Conservation (phyloP, 1,284 basidiomycete genomes). For the Irpex sp. region DNA sequence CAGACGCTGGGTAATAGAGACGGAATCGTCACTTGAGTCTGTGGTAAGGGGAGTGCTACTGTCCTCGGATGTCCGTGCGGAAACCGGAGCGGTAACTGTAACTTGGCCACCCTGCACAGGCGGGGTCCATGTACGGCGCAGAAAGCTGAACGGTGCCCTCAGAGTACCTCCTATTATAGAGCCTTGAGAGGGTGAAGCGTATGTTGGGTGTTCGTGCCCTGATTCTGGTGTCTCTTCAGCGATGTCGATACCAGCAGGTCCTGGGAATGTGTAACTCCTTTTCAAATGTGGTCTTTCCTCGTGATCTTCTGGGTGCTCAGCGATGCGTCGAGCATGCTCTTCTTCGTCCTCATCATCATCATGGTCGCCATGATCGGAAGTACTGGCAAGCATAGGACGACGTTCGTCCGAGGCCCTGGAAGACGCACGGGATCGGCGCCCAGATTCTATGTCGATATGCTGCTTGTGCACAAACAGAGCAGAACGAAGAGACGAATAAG, state of each 20-base stretch:
- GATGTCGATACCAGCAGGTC: neutral
- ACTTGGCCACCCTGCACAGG: neutral
- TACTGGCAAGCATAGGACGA: slow-evolving; percentile 4
- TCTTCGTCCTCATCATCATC: slow-evolving; percentile 10
- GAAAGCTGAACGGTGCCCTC: neutral
- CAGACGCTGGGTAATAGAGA: neutral
- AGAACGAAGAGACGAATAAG: neutral
- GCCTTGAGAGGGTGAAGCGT: neutral
- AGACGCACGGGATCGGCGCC: neutral
- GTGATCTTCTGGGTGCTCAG: neutral
- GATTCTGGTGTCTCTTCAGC: neutral
- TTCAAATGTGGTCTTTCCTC: neutral
- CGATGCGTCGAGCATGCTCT: neutral
- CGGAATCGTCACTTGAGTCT: slow-evolving; percentile 9
- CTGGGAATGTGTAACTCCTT: neutral
- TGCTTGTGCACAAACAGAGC: neutral
- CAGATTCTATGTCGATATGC: slow-evolving; percentile 2
- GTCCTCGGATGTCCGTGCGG: slow-evolving; percentile 8
- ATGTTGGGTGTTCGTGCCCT: neutral
- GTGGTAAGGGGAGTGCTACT: slow-evolving; percentile 10
- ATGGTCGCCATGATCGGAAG: slow-evolving; percentile 7
- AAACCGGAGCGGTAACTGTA: neutral
- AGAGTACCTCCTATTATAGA: neutral
- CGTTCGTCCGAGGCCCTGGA: slow-evolving; percentile 5
- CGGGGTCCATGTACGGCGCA: neutral